Percentiles rank a stretch among this genome's conserved stretches.
These are phyloP conservation scores for Exophiala calicioides DNA, from an alignment of 2,329 filamentous ascomycete species.

Conservation along the genomic window DNA sequence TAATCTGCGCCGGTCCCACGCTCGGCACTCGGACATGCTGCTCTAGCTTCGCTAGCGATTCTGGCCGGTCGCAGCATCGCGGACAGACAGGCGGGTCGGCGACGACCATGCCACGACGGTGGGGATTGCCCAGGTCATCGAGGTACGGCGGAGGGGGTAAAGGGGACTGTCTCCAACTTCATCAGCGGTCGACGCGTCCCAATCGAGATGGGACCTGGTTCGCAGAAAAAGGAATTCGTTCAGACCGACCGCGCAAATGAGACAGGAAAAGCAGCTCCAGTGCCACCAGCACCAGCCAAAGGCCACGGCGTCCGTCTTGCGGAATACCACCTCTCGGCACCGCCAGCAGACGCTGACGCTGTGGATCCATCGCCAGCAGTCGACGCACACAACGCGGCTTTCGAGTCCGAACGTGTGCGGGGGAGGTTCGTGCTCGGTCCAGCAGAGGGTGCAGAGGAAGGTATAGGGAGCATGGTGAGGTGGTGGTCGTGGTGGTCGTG, in stretches of 20 bases:
- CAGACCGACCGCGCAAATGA: slow-evolving; percentile 32
- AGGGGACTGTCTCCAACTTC: slow-evolving; percentile 17
- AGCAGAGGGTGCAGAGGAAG: slow-evolving; percentile 27
- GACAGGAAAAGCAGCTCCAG: slow-evolving; percentile 34
- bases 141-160: slow-evolving; percentile 26
- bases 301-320: slow-evolving; percentile 31
- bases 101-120: slow-evolving; percentile 25
- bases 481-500: too few relatives aligned
- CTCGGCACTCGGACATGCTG: slow-evolving; percentile 21
- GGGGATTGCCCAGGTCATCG: slow-evolving; percentile 16
- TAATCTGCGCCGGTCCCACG: slow-evolving; percentile 1
- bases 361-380: slow-evolving; percentile 31
- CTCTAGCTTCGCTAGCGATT: slow-evolving; percentile 26
- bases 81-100: slow-evolving; percentile 26
- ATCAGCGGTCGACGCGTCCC: not conserved
- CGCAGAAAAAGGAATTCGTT: too few relatives aligned
- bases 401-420: slow-evolving; percentile 22
- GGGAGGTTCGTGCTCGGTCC: slow-evolving; percentile 20
- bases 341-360: slow-evolving; percentile 33
- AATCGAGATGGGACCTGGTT: not conserved
- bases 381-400: slow-evolving; percentile 28
- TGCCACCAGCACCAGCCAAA: slow-evolving; percentile 38
- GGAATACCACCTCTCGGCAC: slow-evolving; percentile 30
- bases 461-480: not conserved
- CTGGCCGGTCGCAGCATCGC: slow-evolving; percentile 20